These are phyloP conservation scores for Jamesozyma jinghongensis DNA, from an alignment of 805 yeast species.

Conservation along the genomic window DNA sequence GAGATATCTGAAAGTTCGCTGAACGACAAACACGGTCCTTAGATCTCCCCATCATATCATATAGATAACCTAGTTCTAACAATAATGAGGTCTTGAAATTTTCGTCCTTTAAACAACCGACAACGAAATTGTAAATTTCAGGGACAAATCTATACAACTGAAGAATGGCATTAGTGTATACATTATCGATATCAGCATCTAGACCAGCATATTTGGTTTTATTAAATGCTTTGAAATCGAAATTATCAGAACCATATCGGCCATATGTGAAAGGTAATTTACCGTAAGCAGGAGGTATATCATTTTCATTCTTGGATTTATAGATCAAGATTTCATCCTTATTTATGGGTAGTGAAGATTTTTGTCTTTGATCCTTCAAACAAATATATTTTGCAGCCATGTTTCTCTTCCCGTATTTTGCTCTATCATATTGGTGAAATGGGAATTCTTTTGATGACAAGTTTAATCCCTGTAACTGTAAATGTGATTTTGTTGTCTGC, in stretches of 20 bases:
- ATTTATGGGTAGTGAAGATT: constrained; percentile 7
- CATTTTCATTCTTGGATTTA: constrained; percentile 28
- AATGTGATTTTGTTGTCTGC: constrained; percentile 2
- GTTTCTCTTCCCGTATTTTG: constrained; percentile 51
- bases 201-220: constrained; percentile 67
- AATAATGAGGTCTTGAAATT: constrained; percentile 45
- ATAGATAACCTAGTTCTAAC: constrained; percentile 79
- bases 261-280: constrained; percentile 73
- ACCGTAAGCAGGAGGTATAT: constrained; percentile 65
- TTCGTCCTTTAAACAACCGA: constrained; percentile 47
- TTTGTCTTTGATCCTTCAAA: constrained; percentile 25
- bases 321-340: constrained; percentile 16
- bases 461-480: constrained; percentile 3
- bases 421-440: constrained; percentile 46
- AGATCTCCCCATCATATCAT: constrained; percentile 85
- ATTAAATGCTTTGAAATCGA: constrained; percentile 82
- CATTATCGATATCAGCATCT: constrained; percentile 78
- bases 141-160: constrained; percentile 77
- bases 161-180: constrained; percentile 66
- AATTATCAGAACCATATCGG: constrained; percentile 86
- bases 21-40: constrained; percentile 72
- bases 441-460: constrained; percentile 30
- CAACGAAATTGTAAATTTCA: constrained; percentile 55
- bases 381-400: constrained; percentile 36
- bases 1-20: constrained; percentile 58